These are phyloP conservation scores for Backusella tarrabulga DNA, from an alignment of 192 early-diverging fungal genomes.

Conservation along the genomic window DNA sequence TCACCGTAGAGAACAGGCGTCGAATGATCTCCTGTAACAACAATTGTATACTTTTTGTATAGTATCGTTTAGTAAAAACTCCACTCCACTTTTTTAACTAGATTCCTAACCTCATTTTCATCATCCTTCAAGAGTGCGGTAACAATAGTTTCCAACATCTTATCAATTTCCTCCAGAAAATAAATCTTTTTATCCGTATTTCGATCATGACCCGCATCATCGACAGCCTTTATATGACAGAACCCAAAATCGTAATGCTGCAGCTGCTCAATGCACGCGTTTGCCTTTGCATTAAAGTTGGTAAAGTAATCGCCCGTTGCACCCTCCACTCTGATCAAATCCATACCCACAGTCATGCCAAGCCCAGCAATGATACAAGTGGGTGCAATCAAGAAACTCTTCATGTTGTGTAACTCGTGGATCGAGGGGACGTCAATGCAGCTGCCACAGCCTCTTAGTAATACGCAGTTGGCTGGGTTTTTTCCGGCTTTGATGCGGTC, in stretches of 20 bases:
- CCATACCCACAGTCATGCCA: slow-evolving; percentile 36
- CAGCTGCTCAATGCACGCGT: slow-evolving; percentile 9
- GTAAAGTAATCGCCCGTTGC: slow-evolving; percentile 37
- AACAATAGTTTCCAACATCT: slow-evolving; percentile 3
- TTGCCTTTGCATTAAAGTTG: slow-evolving; percentile 26
- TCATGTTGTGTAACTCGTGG: slow-evolving; percentile 18
- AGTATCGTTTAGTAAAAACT: background rate
- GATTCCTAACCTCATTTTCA: background rate
- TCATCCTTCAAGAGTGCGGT: background rate
- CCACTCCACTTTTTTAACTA: background rate
- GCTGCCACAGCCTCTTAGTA: slow-evolving; percentile 33
- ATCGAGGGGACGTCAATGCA: slow-evolving; percentile 33
- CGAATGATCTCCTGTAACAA: slow-evolving; percentile 36
- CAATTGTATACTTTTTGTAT: slow-evolving; percentile 19
- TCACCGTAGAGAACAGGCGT: slow-evolving; percentile 36
- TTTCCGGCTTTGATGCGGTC: slow-evolving; percentile 19
- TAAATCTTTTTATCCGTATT: slow-evolving; percentile 19
- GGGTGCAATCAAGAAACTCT: slow-evolving; percentile 34
- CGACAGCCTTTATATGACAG: slow-evolving; percentile 37
- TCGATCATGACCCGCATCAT: slow-evolving; percentile 37
- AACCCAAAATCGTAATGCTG: slow-evolving; percentile 33
- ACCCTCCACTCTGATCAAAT: slow-evolving; percentile 25
- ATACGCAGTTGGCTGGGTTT: slow-evolving; percentile 32
- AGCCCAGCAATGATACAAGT: slow-evolving; percentile 39
- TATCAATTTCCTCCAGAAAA: slow-evolving; percentile 17